A percentile compares a stretch with the other conserved stretches of the same genome.
These are phyloP conservation scores for Coemansia sp. DNA, from an alignment of 192 early-diverging fungal species.

Conservation along the genomic window DNA sequence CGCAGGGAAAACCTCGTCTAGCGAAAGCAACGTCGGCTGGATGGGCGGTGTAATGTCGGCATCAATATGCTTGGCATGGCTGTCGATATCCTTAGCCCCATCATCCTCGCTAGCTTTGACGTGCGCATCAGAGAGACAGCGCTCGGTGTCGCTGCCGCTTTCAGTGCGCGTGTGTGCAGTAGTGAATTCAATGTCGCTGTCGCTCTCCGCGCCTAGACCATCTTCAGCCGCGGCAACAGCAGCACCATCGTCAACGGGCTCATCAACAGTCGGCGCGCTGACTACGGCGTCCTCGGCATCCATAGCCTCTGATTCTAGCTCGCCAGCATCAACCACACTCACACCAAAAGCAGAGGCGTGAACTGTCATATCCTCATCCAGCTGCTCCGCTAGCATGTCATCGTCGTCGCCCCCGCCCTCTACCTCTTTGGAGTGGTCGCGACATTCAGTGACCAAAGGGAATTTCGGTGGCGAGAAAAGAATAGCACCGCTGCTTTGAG, in stretches of 20 bases:
- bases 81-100: neutral
- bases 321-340: neutral
- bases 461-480: conserved; percentile 15
- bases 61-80: neutral
- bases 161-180: conserved; percentile 2
- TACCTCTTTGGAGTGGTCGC: neutral
- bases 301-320: neutral
- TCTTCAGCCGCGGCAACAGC: neutral
- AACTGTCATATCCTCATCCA: neutral
- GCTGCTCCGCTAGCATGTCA: neutral
- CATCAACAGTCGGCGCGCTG: neutral
- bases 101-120: neutral
- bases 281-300: neutral
- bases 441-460: neutral
- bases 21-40: neutral
- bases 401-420: neutral
- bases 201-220: neutral
- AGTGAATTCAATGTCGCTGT: conserved; percentile 21
- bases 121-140: neutral
- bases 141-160: neutral
- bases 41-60: neutral
- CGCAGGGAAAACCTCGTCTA: neutral
- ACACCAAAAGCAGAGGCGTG: neutral
- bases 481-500: neutral
- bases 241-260: neutral